Conservation (phyloP, 768 basidiomycete genomes). For the Termitomyces sp. region DNA sequence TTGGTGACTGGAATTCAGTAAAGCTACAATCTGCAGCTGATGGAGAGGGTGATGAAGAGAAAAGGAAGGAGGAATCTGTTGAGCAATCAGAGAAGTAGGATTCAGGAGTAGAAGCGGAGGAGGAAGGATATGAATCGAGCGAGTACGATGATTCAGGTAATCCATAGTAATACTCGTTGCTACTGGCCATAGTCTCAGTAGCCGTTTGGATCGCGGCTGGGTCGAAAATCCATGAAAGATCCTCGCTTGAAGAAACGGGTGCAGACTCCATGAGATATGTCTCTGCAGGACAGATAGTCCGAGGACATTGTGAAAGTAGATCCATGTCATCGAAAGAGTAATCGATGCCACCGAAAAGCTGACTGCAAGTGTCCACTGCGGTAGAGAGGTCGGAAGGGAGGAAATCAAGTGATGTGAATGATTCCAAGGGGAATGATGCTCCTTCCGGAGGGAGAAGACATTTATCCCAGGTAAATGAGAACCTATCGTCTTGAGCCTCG, state of each 20-base stretch:
- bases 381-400: not conserved
- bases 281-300: not conserved
- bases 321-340: not conserved
- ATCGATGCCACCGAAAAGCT: not conserved
- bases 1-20: not conserved
- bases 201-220: not conserved
- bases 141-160: not conserved
- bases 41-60: not conserved
- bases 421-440: not conserved
- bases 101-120: not conserved
- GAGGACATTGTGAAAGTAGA: not conserved
- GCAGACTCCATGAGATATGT: not conserved
- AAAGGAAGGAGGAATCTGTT: not conserved
- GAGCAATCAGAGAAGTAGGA: not conserved
- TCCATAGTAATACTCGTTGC: not conserved
- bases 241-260: not conserved
- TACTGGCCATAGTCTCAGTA: not conserved
- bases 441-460: not conserved
- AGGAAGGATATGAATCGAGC: not conserved
- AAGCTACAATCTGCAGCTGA: not conserved
- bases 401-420: not conserved
- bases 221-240: not conserved
- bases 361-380: not conserved
- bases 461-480: conserved; percentile 7
- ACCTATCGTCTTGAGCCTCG: not conserved